Percentiles rank a stretch among this genome's conserved stretches.
phyloP scores from a whole-genome alignment of 352 stramenopile species.

The Phytophthora pisi region DNA sequence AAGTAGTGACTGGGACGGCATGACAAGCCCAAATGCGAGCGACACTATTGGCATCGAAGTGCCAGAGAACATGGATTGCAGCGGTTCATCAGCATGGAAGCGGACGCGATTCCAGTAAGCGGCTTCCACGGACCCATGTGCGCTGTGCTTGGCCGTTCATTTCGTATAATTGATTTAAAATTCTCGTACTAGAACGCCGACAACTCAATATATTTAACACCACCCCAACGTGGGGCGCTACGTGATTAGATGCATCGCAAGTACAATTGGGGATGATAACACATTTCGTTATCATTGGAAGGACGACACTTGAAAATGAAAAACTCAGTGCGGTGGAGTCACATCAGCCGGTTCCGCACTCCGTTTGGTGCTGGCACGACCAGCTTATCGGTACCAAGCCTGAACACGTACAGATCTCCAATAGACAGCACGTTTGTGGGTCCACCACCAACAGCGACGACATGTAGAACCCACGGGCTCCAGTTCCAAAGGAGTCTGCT shows the following conservation, averaged over 20 bases:
- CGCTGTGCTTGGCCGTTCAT: background rate
- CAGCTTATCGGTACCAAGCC: background rate
- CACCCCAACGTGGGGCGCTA: constrained; percentile 11
- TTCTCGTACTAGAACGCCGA: constrained; percentile 25
- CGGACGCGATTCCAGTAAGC: constrained; percentile 62
- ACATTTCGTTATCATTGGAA: too few species aligned
- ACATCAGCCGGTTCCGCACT: background rate
- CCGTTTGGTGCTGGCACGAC: background rate
- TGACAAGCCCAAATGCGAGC: constrained; percentile 28
- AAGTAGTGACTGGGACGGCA: constrained; percentile 43
- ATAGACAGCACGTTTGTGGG: background rate
- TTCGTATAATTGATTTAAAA: constrained; percentile 12
- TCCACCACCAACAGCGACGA: background rate
- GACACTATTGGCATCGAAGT: constrained; percentile 31
- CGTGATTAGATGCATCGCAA: too few species aligned
- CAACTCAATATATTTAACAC: constrained; percentile 50
- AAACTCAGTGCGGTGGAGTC: too few species aligned
- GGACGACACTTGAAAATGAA: too few species aligned
- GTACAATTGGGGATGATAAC: too few species aligned
- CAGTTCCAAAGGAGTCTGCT: background rate
- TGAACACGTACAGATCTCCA: background rate
- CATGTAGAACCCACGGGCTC: background rate
- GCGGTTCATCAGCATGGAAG: constrained; percentile 55
- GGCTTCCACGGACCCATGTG: background rate
- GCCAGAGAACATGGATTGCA: constrained; percentile 49